Conservation (phyloP, 2,329 filamentous ascomycete species). For the Aureobasidium leucospermi region DNA sequence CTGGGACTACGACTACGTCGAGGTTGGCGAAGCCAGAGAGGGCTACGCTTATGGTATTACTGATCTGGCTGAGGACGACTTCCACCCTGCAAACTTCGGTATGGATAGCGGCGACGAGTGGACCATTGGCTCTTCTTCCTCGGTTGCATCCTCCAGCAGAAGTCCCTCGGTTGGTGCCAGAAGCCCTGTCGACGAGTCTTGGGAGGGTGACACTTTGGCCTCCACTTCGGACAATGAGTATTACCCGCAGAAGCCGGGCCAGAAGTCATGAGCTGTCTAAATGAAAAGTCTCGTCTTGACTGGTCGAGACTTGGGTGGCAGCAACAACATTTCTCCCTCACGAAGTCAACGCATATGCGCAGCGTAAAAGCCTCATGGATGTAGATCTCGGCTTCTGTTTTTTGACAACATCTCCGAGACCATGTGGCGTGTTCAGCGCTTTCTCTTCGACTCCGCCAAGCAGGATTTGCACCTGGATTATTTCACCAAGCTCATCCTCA, state of each 20-base stretch:
- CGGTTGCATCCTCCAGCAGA: conserved; percentile 58
- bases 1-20: conserved; percentile 94
- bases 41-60: conserved; percentile 50
- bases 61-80: conserved; percentile 46
- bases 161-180: conserved; percentile 46
- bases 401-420: neutral
- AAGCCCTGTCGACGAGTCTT: conserved; percentile 49
- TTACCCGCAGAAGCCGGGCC: conserved; percentile 1
- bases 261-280: neutral
- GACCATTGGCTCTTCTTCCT: conserved; percentile 79
- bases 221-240: conserved; percentile 35
- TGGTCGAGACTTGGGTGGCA: neutral
- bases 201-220: conserved; percentile 51
- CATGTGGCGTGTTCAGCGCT: neutral
- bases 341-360: conserved; percentile 1
- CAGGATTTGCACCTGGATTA: neutral
- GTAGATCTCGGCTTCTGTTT: neutral
- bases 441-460: neutral
- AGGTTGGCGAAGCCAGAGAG: conserved; percentile 61
- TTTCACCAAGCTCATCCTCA: neutral
- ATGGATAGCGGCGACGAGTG: conserved; percentile 69
- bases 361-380: neutral
- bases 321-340: neutral
- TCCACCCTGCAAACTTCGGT: conserved; percentile 37
- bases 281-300: neutral